These are phyloP conservation scores for Sclerotinia subarctica DNA, from an alignment of 2,329 filamentous ascomycete species.

Conservation along the genomic window DNA sequence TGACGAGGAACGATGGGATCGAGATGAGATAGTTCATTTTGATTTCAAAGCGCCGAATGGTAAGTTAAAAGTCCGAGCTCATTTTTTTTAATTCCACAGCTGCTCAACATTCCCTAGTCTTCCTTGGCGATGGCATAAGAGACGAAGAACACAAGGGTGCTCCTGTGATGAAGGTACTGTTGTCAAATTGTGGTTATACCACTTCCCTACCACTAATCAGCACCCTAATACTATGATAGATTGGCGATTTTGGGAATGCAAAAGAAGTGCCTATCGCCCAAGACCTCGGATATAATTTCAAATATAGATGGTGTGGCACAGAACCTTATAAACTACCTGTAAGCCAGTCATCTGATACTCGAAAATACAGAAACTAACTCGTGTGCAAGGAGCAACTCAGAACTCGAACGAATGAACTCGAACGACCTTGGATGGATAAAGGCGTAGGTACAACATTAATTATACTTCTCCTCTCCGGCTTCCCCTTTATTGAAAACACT, in stretches of 20 bases:
- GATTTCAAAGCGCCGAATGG: constrained; percentile 11
- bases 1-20: background rate
- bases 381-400: constrained; percentile 10
- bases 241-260: background rate
- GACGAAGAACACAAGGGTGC: constrained; percentile 9
- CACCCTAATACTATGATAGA: background rate
- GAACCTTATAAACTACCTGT: background rate
- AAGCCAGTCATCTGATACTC: background rate
- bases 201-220: too few species aligned
- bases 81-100: too few species aligned
- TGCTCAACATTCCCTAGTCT: background rate
- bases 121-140: background rate
- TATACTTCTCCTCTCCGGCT: too few species aligned
- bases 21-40: constrained; percentile 16
- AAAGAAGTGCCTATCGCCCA: background rate
- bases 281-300: background rate
- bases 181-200: background rate
- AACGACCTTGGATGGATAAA: constrained; percentile 14
- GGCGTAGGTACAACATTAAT: background rate
- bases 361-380: background rate
- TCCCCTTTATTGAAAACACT: background rate
- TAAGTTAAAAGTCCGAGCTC: background rate
- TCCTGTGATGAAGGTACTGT: background rate
- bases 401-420: background rate
- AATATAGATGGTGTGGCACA: background rate